phyloP scores from a whole-genome alignment of 345 rosid genomes.

The Heritiera littoralis region DNA sequence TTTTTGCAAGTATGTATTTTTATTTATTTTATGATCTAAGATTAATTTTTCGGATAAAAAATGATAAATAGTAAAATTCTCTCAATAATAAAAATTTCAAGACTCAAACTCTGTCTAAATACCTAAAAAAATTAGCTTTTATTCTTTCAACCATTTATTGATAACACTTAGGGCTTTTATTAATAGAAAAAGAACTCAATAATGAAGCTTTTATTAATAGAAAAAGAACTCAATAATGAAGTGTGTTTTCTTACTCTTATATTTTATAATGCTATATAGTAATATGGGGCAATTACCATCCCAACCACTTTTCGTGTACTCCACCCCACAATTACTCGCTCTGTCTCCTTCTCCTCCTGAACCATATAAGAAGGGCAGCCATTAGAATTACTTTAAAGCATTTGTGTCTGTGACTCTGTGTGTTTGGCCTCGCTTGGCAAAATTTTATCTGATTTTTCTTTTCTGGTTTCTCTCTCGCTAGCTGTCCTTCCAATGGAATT shows the following conservation, averaged over 20 bases:
- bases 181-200: background rate
- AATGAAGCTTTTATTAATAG: background rate
- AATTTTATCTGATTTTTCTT: background rate
- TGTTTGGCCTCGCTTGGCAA: background rate
- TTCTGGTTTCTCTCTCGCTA: background rate
- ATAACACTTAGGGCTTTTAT: too few species aligned
- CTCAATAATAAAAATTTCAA: too few species aligned
- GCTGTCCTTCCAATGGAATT: conserved; percentile 46
- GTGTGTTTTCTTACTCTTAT: background rate
- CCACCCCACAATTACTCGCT: conserved; percentile 20
- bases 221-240: background rate
- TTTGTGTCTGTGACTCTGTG: too few species aligned
- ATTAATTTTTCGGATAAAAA: too few species aligned
- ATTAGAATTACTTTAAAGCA: background rate
- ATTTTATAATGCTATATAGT: background rate
- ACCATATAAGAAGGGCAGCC: background rate
- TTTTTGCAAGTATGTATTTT: too few species aligned
- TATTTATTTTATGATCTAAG: too few species aligned
- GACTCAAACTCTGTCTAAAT: too few species aligned
- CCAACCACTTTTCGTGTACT: conserved; percentile 33
- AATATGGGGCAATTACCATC: background rate
- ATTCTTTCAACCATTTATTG: too few species aligned
- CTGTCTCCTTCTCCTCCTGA: background rate
- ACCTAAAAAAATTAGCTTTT: too few species aligned
- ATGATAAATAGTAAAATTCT: too few species aligned